Percentiles rank a stretch among this genome's conserved stretches.
Evolutionary conservation across 495 filamentous ascomycete genomes (phyloP).

Genomic region (Penicillium cataractarum): DNA sequence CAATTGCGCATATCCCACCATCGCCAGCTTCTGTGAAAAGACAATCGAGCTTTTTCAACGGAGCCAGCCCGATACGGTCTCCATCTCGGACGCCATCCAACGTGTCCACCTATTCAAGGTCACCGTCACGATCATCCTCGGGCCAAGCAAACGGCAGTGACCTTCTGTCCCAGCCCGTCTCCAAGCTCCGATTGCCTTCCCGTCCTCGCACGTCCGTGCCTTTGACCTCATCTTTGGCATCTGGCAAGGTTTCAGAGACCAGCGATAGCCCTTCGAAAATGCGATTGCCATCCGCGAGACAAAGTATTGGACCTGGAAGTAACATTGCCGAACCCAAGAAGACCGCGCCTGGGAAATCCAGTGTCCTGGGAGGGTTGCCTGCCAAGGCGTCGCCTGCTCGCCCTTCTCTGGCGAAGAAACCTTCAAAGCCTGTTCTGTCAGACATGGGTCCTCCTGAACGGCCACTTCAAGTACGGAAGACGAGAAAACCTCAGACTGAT

Average conservation of each 20-base stretch:
- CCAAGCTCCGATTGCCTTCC: constrained; percentile 38
- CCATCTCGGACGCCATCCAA: constrained; percentile 59
- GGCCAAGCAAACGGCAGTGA: constrained; percentile 36
- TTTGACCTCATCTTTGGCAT: constrained; percentile 21
- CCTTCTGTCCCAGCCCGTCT: constrained; percentile 29
- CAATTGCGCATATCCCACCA: constrained; percentile 63
- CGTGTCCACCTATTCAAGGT: constrained; percentile 51
- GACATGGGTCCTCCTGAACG: constrained; percentile 49
- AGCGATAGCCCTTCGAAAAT: constrained; percentile 35
- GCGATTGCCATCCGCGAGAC: constrained; percentile 31
- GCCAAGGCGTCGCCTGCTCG: constrained; percentile 55
- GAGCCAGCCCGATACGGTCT: constrained; percentile 59
- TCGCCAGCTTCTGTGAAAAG: constrained; percentile 62
- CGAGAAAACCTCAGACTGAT: constrained; percentile 38
- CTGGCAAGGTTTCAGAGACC: constrained; percentile 19
- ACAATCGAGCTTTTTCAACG: constrained; percentile 64
- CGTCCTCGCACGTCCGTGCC: constrained; percentile 29
- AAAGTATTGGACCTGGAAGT: constrained; percentile 16
- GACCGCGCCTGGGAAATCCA: constrained; percentile 21
- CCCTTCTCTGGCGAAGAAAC: constrained; percentile 57
- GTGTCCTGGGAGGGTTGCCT: constrained; percentile 46
- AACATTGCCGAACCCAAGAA: constrained; percentile 21
- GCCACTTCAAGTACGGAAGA: constrained; percentile 54
- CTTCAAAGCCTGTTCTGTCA: constrained; percentile 54
- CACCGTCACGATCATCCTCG: constrained; percentile 50